Evolutionary conservation across 1,284 basidiomycete species (phyloP).

Genomic region (Ceratobasidium sp.): DNA sequence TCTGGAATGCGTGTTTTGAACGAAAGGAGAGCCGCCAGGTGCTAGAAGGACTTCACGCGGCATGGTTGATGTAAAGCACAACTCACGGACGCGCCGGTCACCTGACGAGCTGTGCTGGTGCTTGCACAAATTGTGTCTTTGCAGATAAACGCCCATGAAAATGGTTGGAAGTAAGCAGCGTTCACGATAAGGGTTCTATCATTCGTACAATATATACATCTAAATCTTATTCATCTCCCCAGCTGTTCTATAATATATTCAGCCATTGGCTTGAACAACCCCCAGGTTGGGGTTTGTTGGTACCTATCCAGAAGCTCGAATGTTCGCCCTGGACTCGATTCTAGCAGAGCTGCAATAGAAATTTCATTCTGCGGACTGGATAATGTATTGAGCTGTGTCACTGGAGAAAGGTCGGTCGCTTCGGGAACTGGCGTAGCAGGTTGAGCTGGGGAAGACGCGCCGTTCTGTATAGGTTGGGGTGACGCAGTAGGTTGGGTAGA

Average conservation of each 20-base stretch:
- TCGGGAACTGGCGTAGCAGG: constrained; percentile 1
- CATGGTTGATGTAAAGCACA: constrained; percentile 22
- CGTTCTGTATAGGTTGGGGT: constrained; percentile 8
- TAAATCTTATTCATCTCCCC: not conserved
- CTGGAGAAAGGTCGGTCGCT: constrained; percentile 40
- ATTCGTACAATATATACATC: not conserved
- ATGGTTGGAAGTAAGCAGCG: not conserved
- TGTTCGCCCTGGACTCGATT: constrained; percentile 46
- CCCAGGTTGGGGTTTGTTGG: constrained; percentile 70
- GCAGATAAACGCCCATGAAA: not conserved
- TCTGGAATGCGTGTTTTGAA: constrained; percentile 19
- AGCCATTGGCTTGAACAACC: constrained; percentile 70
- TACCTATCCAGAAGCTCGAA: constrained; percentile 71
- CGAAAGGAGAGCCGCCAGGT: constrained; percentile 39
- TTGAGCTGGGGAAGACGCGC: not conserved
- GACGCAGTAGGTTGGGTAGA: constrained; percentile 62
- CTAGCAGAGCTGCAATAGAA: constrained; percentile 50
- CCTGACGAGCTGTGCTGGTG: constrained; percentile 21
- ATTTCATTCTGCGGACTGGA: constrained; percentile 48
- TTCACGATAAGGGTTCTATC: not conserved
- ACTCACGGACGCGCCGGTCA: constrained; percentile 29
- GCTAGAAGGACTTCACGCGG: constrained; percentile 42
- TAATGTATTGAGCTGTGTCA: constrained; percentile 52
- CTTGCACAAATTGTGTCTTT: not conserved
- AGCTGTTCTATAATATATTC: constrained; percentile 51